Conservation (phyloP, 495 filamentous ascomycete genomes). For the Physcia stellaris region DNA sequence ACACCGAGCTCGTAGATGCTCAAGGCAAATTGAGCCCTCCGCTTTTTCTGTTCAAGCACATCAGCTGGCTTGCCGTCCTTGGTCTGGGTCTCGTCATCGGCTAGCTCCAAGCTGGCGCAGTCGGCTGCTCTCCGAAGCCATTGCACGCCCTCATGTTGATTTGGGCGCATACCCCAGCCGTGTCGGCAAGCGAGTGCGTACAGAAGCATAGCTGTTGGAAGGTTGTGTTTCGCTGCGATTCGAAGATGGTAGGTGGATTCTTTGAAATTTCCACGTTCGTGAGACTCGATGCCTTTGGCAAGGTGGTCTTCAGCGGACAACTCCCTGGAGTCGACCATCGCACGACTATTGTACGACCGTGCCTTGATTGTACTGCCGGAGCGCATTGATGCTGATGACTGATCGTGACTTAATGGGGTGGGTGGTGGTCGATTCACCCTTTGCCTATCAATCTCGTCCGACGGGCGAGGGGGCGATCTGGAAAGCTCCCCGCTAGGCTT, state of each 20-base stretch:
- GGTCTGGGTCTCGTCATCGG: conserved; percentile 51
- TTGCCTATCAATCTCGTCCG: conserved; percentile 28
- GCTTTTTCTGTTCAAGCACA: conserved; percentile 53
- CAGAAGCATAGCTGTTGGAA: conserved; percentile 87
- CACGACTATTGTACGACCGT: conserved; percentile 30
- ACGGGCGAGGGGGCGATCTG: conserved; percentile 32
- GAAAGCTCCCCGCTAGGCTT: conserved; percentile 25
- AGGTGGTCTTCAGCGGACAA: conserved; percentile 78
- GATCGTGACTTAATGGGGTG: conserved; percentile 20
- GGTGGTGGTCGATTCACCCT: conserved; percentile 21
- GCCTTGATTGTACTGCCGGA: conserved; percentile 53
- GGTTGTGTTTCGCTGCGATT: conserved; percentile 68
- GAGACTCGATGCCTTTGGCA: conserved; percentile 70
- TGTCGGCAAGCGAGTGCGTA: conserved; percentile 96
- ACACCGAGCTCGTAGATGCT: conserved; percentile 93
- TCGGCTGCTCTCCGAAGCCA: conserved; percentile 88
- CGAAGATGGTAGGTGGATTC: conserved; percentile 94
- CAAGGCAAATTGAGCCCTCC: conserved; percentile 82
- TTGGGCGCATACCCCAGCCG: conserved; percentile 93
- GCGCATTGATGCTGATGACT: conserved; percentile 46
- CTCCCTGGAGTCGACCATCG: conserved; percentile 29
- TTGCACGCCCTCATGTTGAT: conserved; percentile 73
- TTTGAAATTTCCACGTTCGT: conserved; percentile 70
- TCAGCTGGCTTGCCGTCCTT: conserved; percentile 53
- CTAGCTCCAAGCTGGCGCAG: conserved; percentile 66